Base-by-base conservation (phyloP, 1,139 yeast genomes). In the Groenewaldozyma sp. region DNA sequence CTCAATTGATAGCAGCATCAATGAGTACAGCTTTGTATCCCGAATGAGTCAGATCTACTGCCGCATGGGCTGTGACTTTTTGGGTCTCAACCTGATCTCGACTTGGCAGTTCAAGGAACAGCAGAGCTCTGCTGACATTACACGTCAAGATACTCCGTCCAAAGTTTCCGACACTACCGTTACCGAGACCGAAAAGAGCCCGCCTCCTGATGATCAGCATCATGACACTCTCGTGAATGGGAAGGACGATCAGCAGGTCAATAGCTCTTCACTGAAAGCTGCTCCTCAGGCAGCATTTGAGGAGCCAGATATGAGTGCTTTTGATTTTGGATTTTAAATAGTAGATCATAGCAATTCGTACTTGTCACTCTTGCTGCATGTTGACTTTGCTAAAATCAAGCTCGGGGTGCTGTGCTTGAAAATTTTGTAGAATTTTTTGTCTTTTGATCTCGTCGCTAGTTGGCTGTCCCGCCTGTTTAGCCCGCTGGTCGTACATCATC, bases 41-140 rank as follows among this genome's bases (percentile, higher is more conserved):
- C 74, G 76, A 47, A 79, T 80, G 5, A 71, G 82, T 10, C 64
- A 71, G 34, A 81, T 84, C 42, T 83, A 86, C 53, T 68, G 76
- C 11, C 68, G 94, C 44, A 86, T 88, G 95, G 97, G 97, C 0
- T 88, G 97, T 63, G 95, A 88, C 51, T 73, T 78, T 47, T 59
- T 88, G 35, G 78, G 88, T 0, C 55, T 83, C 16, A 70, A 77
- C 35, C 58, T 87, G 38, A 64, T 82, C 3, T 65, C 66, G 38
- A 74, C 73, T 44, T 88, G 96, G 96, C 63, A 63, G 24, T 88
- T 87, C 53, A n/a, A n/a, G n/a, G 59, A 40, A 7, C 27, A 21
- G 22, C 24, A 35, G 13, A 37, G 31, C 11, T 26, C 13, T 7
- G 37, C 20, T 16, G 18, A 29, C 18, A 33, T 27, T 17, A 24